Evolutionary conservation across 108 stramenopile species (phyloP).

Genomic region (Poteriospumella lacustris): DNA sequence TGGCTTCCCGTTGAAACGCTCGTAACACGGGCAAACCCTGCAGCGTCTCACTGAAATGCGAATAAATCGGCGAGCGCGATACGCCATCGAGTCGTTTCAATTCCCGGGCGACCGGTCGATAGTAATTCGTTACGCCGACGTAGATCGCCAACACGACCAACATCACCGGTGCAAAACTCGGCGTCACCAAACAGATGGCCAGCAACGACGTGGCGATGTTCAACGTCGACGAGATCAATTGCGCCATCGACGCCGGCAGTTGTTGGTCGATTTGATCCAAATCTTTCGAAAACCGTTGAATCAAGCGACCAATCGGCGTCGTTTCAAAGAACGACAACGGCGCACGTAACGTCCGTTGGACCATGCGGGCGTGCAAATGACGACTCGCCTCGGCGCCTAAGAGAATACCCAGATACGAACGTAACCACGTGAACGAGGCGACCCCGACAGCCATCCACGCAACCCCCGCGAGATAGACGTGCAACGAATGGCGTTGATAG

Average conservation of each 20-base stretch:
- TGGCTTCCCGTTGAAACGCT: slow-evolving; percentile 35
- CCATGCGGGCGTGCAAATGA: background rate
- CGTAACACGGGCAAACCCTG: slow-evolving; percentile 43
- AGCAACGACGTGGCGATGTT: slow-evolving; percentile 32
- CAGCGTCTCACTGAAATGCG: slow-evolving; percentile 50
- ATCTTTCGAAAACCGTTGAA: slow-evolving; percentile 55
- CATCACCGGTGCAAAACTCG: slow-evolving; percentile 34
- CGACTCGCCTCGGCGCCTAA: background rate
- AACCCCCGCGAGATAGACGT: slow-evolving; percentile 39
- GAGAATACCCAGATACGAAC: background rate
- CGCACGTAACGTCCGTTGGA: background rate
- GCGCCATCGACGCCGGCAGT: slow-evolving; percentile 35
- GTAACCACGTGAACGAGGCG: slow-evolving; percentile 4
- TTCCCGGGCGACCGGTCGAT: slow-evolving; percentile 46
- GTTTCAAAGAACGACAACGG: slow-evolving; percentile 37
- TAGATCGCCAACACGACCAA: slow-evolving; percentile 33
- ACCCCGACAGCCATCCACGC: slow-evolving; percentile 35
- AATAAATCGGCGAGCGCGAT: slow-evolving; percentile 45
- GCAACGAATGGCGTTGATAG: slow-evolving; percentile 26
- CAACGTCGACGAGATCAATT: slow-evolving; percentile 40
- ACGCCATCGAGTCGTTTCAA: slow-evolving; percentile 48
- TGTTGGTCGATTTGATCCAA: slow-evolving; percentile 41
- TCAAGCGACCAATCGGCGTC: slow-evolving; percentile 58
- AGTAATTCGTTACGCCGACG: slow-evolving; percentile 40
- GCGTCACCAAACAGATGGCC: slow-evolving; percentile 43